Conservation (phyloP, 73 alveolate genomes). For the Paramecium pentaurelia region DNA sequence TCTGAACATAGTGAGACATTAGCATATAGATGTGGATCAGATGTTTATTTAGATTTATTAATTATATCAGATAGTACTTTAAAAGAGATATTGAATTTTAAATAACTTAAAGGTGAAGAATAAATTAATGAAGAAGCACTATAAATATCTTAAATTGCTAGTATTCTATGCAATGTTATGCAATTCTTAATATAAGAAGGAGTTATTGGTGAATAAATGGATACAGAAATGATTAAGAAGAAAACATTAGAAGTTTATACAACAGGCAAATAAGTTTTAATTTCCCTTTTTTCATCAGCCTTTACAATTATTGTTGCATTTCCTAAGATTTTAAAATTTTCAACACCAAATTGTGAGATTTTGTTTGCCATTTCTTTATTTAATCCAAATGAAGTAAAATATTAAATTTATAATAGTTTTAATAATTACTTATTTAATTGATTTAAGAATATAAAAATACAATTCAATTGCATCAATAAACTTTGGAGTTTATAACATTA, state of each 20-base stretch:
- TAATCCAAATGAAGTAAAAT: not conserved
- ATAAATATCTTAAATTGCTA: not conserved
- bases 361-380: not conserved
- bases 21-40: conserved; percentile 23
- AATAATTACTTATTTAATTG: not conserved
- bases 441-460: not conserved
- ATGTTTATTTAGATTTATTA: not conserved
- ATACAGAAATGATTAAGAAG: not conserved
- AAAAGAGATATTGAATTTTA: not conserved
- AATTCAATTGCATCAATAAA: not conserved
- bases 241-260: not conserved
- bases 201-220: not conserved
- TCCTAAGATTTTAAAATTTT: not conserved
- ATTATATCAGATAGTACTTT: not conserved
- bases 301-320: not conserved
- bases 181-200: conserved; percentile 12
- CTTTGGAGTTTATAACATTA: not conserved
- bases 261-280: not conserved
- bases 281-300: not conserved
- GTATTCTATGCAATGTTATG: not conserved
- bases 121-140: not conserved
- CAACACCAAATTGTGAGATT: not conserved
- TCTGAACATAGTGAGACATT: conserved; percentile 11
- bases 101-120: conserved; percentile 22
- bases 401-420: not conserved